These are phyloP conservation scores for Syzygium aqueum DNA, from an alignment of 345 rosid species.

Conservation along the genomic window DNA sequence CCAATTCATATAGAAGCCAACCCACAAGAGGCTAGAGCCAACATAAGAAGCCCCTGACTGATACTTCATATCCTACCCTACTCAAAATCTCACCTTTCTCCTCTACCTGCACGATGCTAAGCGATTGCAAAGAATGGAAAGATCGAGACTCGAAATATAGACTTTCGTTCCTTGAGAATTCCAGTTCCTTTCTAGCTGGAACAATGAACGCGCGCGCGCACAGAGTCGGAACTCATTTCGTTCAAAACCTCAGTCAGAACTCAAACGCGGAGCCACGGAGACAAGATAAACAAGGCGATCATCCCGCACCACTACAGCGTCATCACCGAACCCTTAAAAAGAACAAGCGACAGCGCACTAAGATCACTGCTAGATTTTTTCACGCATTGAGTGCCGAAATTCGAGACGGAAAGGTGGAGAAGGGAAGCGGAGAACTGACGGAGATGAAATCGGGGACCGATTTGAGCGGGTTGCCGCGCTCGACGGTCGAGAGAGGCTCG, in stretches of 20 bases:
- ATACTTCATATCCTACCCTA: background rate
- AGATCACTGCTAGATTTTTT: no score
- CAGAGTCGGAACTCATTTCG: background rate
- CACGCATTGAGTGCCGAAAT: background rate
- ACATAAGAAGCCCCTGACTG: background rate
- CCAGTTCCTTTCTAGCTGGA: background rate
- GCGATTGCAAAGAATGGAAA: background rate
- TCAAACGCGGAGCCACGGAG: background rate
- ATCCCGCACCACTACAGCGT: background rate
- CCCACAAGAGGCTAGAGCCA: no score
- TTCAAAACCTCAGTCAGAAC: background rate
- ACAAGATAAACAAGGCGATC: background rate
- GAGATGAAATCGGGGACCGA: constrained; percentile 76
- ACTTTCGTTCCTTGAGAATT: background rate
- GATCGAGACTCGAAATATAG: background rate
- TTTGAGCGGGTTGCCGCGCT: constrained; percentile 49
- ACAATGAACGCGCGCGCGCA: background rate
- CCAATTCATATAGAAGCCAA: background rate
- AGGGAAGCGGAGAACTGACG: constrained; percentile 26
- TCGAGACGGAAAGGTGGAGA: background rate
- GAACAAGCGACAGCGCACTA: background rate
- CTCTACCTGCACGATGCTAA: background rate
- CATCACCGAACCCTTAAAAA: background rate
- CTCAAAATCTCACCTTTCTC: background rate
- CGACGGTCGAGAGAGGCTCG: constrained; percentile 73